Conservation (phyloP, 2,329 filamentous ascomycete genomes). For the Thermothelomyces thermophilus region DNA sequence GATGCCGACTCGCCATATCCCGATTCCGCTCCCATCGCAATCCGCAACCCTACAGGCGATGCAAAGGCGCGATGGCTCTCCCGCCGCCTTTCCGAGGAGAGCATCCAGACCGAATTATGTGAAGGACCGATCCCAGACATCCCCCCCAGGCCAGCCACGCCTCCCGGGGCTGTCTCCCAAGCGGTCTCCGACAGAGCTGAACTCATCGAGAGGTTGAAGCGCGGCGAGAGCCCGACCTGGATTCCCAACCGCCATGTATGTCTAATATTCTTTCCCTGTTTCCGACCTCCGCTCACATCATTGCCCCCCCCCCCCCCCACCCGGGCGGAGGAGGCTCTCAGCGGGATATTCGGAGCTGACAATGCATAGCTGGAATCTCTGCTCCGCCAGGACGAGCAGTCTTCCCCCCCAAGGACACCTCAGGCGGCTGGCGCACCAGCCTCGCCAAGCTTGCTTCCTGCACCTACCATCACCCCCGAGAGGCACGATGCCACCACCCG, state of each 20-base stretch:
- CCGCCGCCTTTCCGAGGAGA: slow-evolving; percentile 50
- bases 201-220: slow-evolving; percentile 79
- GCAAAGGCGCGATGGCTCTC: slow-evolving; percentile 18
- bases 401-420: slow-evolving; percentile 34
- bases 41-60: slow-evolving; percentile 22
- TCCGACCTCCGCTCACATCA: background rate
- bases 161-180: slow-evolving; percentile 27
- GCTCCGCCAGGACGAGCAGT: slow-evolving; percentile 31
- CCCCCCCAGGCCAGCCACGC: slow-evolving; percentile 29
- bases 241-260: slow-evolving; percentile 56
- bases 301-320: too few species aligned
- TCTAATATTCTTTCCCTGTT: too few species aligned
- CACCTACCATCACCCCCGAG: slow-evolving; percentile 44
- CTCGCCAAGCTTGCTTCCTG: slow-evolving; percentile 38
- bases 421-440: slow-evolving; percentile 29
- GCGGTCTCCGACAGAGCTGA: slow-evolving; percentile 60
- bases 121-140: slow-evolving; percentile 49
- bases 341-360: slow-evolving; percentile 8
- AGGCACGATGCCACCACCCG: slow-evolving; percentile 29
- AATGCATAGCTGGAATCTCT: slow-evolving; percentile 36
- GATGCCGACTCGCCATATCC: slow-evolving; percentile 19
- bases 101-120: slow-evolving; percentile 54
- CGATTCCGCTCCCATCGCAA: slow-evolving; percentile 15
- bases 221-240: slow-evolving; percentile 70
- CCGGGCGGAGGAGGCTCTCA: too few species aligned